A percentile compares a stretch with the other conserved stretches of the same genome.
These are phyloP conservation scores for Lodderomyces parapsilosis DNA, from an alignment of 1,139 yeast genomes.

Conservation along the genomic window DNA sequence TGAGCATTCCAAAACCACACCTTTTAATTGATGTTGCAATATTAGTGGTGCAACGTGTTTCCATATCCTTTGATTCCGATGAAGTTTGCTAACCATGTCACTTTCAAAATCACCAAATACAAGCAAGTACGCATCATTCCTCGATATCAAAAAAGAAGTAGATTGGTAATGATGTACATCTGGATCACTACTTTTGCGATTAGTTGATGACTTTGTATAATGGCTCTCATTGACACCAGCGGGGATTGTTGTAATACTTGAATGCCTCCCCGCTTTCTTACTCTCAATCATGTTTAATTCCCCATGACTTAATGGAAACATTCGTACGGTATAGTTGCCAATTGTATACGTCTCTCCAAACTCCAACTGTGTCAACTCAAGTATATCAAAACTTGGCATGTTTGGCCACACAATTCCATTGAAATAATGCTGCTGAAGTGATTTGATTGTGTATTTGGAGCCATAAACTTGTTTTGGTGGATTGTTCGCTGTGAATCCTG, in stretches of 20 bases:
- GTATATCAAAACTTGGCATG: conserved; percentile 40
- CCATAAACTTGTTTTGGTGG: conserved; percentile 51
- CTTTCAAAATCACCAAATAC: conserved; percentile 84
- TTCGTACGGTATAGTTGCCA: conserved; percentile 23
- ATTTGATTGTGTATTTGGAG: conserved; percentile 48
- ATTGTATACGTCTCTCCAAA: conserved; percentile 18
- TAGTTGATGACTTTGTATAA: not conserved
- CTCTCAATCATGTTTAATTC: conserved; percentile 15
- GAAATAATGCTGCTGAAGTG: conserved; percentile 58
- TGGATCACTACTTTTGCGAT: not conserved
- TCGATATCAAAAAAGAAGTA: conserved; percentile 51
- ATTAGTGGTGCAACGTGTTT: conserved; percentile 47
- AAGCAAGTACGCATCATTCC: conserved; percentile 27
- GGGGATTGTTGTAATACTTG: conserved; percentile 10
- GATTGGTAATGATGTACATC: conserved; percentile 24
- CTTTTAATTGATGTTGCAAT: conserved; percentile 34
- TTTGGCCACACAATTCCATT: conserved; percentile 85
- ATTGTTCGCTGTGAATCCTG: conserved; percentile 39
- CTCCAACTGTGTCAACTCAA: conserved; percentile 21
- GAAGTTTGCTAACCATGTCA: conserved; percentile 46
- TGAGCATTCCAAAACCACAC: conserved; percentile 78
- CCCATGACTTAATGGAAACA: conserved; percentile 45
- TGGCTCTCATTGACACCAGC: conserved; percentile 4
- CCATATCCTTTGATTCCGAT: conserved; percentile 59
- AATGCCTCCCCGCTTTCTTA: conserved; percentile 6